phyloP scores from a whole-genome alignment of 192 early-diverging fungal genomes.

The Backusella tuberculispora region DNA sequence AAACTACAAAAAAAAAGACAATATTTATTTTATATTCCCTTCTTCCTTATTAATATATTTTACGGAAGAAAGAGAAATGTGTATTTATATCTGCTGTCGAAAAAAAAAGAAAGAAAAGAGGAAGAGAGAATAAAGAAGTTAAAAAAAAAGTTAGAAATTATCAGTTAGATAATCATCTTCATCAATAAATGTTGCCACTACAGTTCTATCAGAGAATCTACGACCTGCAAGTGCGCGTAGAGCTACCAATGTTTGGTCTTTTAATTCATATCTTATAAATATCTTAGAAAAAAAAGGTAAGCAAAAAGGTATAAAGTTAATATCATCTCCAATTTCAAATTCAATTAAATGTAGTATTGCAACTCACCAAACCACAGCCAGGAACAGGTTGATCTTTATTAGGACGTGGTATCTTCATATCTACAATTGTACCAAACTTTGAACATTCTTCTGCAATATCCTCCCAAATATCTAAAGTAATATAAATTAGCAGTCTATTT shows the following conservation, averaged over 20 bases:
- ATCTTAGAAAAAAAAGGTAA: slow-evolving; percentile 61
- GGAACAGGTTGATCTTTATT: slow-evolving; percentile 53
- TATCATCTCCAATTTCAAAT: not conserved
- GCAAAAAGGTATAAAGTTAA: not conserved
- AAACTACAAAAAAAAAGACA: not conserved
- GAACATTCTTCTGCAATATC: slow-evolving; percentile 91
- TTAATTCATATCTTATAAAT: slow-evolving; percentile 73
- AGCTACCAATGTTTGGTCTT: slow-evolving; percentile 67
- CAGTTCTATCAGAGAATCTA: slow-evolving; percentile 91
- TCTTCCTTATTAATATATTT: no score
- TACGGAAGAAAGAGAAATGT: not conserved
- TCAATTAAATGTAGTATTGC: not conserved
- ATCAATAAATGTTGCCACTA: slow-evolving; percentile 82
- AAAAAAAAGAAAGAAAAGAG: slow-evolving; percentile 7
- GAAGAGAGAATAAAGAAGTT: not conserved
- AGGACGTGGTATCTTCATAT: slow-evolving; percentile 85
- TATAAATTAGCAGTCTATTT: not conserved
- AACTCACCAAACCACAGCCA: slow-evolving; percentile 82
- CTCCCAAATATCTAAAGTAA: slow-evolving; percentile 74
- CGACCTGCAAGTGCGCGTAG: slow-evolving; percentile 86
- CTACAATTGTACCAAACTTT: slow-evolving; percentile 78
- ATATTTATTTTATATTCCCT: not conserved
- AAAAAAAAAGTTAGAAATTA: slow-evolving; percentile 55
- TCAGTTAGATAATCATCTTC: slow-evolving; percentile 70
- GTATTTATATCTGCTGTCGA: not conserved